Percentiles rank a stretch among this genome's conserved stretches.
These are phyloP conservation scores for Trichoderma sp. DNA, from an alignment of 2,329 filamentous ascomycete species.

Conservation along the genomic window DNA sequence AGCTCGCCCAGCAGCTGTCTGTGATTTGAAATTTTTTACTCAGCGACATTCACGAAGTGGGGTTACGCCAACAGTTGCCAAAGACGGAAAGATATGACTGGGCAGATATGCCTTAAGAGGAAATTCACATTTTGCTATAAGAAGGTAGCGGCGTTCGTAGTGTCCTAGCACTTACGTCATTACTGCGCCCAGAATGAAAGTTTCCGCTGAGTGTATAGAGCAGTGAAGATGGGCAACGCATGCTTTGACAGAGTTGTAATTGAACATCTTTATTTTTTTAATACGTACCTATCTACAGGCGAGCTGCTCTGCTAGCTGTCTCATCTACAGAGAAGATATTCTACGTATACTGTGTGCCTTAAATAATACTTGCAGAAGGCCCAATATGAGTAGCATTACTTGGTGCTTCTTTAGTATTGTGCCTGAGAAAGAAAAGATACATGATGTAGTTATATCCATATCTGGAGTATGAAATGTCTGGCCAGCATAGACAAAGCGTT, in stretches of 20 bases:
- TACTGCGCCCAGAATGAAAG: not conserved
- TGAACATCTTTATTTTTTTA: not conserved
- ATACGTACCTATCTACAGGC: no score
- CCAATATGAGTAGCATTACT: no score
- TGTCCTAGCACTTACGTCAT: not conserved
- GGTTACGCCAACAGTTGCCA: not conserved
- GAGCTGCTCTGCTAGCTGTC: not conserved
- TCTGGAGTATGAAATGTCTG: no score
- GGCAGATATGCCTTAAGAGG: not conserved
- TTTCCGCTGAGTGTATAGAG: not conserved
- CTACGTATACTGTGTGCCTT: no score
- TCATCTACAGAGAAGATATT: not conserved
- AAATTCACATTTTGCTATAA: not conserved
- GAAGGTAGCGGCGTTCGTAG: not conserved
- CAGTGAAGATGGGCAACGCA: not conserved
- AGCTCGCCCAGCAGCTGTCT: not conserved
- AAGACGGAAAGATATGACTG: not conserved
- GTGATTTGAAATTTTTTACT: not conserved
- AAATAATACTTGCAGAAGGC: no score
- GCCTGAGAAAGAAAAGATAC: no score
- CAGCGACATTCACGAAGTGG: not conserved
- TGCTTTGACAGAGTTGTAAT: not conserved
- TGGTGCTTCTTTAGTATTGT: accelerated
- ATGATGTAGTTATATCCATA: no score
- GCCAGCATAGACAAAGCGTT: no score